Percentiles rank a stretch among this genome's conserved stretches.
Evolutionary conservation across 78 protist genomes (phyloP).

Genomic region (Anaeramoeba ignava): DNA sequence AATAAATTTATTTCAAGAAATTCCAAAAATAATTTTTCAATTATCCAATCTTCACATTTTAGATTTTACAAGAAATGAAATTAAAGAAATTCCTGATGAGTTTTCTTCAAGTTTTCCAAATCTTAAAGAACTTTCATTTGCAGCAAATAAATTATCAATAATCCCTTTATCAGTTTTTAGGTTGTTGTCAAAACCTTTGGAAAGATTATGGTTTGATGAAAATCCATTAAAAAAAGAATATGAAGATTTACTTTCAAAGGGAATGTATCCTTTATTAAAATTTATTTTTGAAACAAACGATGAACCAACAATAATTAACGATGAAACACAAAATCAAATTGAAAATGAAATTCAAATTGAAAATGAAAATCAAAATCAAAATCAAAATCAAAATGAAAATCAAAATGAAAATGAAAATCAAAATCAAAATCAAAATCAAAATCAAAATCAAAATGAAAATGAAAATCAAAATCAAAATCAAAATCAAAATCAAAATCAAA

Average conservation of each 20-base stretch:
- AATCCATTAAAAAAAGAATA: background rate
- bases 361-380: constrained; percentile 1
- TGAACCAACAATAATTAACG: background rate
- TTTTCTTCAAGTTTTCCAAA: background rate
- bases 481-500: background rate
- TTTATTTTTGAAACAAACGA: background rate
- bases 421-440: background rate
- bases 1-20: no score
- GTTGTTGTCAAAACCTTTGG: background rate
- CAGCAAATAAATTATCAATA: background rate
- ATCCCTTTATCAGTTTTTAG: background rate
- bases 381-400: background rate
- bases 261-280: background rate
- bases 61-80: background rate
- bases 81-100: background rate
- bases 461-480: background rate
- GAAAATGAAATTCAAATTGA: background rate
- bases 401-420: background rate
- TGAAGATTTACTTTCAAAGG: background rate
- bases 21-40: background rate
- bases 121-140: background rate
- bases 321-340: background rate
- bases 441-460: background rate
- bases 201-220: background rate
- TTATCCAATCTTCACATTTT: background rate